phyloP scores from a whole-genome alignment of 2,329 filamentous ascomycete genomes.

The Incumbomyces lentus region DNA sequence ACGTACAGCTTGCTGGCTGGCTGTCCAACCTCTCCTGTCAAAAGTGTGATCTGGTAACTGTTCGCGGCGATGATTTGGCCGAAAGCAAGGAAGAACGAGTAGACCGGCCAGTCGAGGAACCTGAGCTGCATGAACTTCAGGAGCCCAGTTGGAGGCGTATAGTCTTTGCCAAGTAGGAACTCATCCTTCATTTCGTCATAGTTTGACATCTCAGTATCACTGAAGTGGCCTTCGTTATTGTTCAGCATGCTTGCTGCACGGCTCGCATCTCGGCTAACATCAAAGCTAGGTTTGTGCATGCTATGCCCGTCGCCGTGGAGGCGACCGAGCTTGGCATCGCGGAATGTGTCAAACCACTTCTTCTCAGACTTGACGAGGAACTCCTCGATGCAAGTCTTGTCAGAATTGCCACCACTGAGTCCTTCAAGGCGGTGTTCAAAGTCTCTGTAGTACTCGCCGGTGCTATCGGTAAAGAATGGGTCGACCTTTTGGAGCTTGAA shows the following conservation, averaged over 20 bases:
- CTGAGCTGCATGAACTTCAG: slow-evolving; percentile 46
- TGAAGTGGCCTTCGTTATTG: slow-evolving; percentile 20
- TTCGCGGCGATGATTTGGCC: slow-evolving; percentile 56
- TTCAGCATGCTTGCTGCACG: slow-evolving; percentile 6
- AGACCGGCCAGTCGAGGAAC: slow-evolving; percentile 54
- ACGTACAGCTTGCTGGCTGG: slow-evolving; percentile 50
- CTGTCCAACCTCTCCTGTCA: slow-evolving; percentile 53
- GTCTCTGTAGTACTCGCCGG: slow-evolving; percentile 48
- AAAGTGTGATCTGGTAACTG: slow-evolving; percentile 58
- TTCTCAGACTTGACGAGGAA: slow-evolving; percentile 57
- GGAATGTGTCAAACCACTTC: slow-evolving; percentile 53
- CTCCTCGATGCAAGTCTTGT: slow-evolving; percentile 54
- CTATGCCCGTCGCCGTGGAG: slow-evolving; percentile 27
- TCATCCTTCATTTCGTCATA: slow-evolving; percentile 33
- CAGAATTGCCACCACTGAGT: slow-evolving; percentile 48
- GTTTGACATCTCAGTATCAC: background rate
- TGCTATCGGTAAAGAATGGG: slow-evolving; percentile 57
- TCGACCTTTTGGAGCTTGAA: slow-evolving; percentile 56
- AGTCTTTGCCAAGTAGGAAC: slow-evolving; percentile 47
- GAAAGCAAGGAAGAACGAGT: slow-evolving; percentile 51
- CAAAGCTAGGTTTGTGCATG: slow-evolving; percentile 11
- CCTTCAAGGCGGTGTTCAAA: slow-evolving; percentile 49
- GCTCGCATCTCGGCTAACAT: slow-evolving; percentile 21
- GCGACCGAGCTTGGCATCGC: slow-evolving; percentile 48
- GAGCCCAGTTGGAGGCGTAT: slow-evolving; percentile 46